phyloP scores from a whole-genome alignment of 106 monocot genomes.

The Cymbidium sinense region DNA sequence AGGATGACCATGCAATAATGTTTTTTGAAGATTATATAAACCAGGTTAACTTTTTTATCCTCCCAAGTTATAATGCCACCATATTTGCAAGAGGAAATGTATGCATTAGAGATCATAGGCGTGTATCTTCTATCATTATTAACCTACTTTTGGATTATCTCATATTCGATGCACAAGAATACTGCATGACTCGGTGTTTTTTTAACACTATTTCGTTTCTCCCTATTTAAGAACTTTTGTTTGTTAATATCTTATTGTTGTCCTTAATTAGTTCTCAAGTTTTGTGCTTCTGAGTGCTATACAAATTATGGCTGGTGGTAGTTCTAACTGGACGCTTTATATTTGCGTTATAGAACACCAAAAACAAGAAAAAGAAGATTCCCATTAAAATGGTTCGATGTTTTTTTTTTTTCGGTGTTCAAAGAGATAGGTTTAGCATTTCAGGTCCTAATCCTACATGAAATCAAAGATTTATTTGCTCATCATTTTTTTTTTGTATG shows the following conservation, averaged over 20 bases:
- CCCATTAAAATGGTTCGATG: background rate
- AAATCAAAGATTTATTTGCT: background rate
- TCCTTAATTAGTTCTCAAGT: background rate
- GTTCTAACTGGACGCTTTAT: background rate
- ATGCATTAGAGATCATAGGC: background rate
- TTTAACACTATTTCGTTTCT: background rate
- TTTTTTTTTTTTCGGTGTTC: background rate
- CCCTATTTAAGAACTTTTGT: background rate
- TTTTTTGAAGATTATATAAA: conserved; percentile 75
- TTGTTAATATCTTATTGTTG: background rate
- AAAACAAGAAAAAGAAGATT: background rate
- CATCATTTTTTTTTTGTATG: background rate
- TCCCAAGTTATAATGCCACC: background rate
- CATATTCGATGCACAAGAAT: background rate
- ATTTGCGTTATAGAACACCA: background rate
- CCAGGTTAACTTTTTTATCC: conserved; percentile 28
- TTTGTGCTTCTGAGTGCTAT: background rate
- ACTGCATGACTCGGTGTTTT: background rate
- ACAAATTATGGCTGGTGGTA: background rate
- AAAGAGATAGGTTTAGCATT: background rate
- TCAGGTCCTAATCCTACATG: background rate
- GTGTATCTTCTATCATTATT: background rate
- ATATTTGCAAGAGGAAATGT: background rate
- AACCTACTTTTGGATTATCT: background rate
- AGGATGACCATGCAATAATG: conserved; percentile 97